Base-by-base conservation (phyloP, 257 asterid genomes). In the Petunia secreta region DNA sequence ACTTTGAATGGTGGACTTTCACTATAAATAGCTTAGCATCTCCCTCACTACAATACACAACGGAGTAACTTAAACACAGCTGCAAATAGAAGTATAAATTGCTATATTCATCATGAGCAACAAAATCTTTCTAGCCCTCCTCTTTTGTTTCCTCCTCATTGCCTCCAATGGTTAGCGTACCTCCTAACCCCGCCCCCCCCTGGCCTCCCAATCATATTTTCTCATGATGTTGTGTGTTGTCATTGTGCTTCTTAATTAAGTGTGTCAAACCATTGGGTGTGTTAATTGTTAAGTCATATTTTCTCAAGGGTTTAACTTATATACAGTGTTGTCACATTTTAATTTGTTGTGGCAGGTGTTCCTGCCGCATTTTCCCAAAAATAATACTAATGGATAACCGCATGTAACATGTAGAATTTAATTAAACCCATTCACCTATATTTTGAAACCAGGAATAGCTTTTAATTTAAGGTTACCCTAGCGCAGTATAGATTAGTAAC, bases 91-190 rank as follows among this genome's bases (percentile, higher is more conserved):
- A 16, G 38, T 10, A 67, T 1, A 69, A 54, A 64, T 79, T 57
- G 55, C 67, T 8, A 8, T 52, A 52, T 52, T 16, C 41, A 41
- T 44, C 58, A 68, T 68, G 76, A 68, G 25, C 54, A 15, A 41
- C 55, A 79, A 65, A 34, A 25, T 14, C 38, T 53, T 79, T 53
- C 54, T 66, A 14, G 46, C 67, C 36, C 8, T 79, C 54, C 4
- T 79, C 1, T 6, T 79, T 59, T 79, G 82, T 58, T 66, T 79
- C 82, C 82, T 79, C 77, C 59, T 79, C 34, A 11, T 79, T 79
- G 64, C 77, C 37, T 10, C 64, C 64, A 64, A 25, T 39, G 82
- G 82, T 53, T 48, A 41, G 82, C 44, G 57, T 34, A 39, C 8
- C 50, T 25, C 25, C 25, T 25, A 25, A 25, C 25, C 25, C 25